These are phyloP conservation scores for Coemansia sp. DNA, from an alignment of 192 early-diverging fungal species.

Conservation along the genomic window DNA sequence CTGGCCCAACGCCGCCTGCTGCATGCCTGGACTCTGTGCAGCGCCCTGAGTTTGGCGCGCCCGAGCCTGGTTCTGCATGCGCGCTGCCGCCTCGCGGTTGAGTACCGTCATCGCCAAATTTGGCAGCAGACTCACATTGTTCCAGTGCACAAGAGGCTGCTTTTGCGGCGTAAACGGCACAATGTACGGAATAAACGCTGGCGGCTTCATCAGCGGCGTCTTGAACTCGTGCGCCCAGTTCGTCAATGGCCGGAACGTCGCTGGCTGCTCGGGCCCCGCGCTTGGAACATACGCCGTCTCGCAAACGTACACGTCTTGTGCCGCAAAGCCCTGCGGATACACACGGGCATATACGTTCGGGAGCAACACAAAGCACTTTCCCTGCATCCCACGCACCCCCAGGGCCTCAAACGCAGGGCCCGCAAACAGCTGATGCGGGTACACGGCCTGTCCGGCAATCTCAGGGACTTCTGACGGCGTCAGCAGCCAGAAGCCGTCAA, in stretches of 20 bases:
- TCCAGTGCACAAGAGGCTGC: slow-evolving; percentile 33
- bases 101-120: slow-evolving; percentile 39
- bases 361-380: slow-evolving; percentile 48
- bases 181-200: slow-evolving; percentile 45
- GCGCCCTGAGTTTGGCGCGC: not conserved
- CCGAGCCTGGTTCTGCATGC: slow-evolving; percentile 21
- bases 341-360: slow-evolving; percentile 47
- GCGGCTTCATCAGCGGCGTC: slow-evolving; percentile 47
- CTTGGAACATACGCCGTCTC: slow-evolving; percentile 38
- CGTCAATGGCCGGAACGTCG: slow-evolving; percentile 24
- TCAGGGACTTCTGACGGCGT: slow-evolving; percentile 53
- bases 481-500: slow-evolving; percentile 52
- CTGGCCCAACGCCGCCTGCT: not conserved
- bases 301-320: slow-evolving; percentile 47
- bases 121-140: slow-evolving; percentile 32
- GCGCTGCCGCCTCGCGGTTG: slow-evolving; percentile 42
- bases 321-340: slow-evolving; percentile 43
- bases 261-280: slow-evolving; percentile 11
- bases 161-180: slow-evolving; percentile 34
- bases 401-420: slow-evolving; percentile 38
- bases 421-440: slow-evolving; percentile 52
- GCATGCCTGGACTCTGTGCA: slow-evolving; percentile 1
- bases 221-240: slow-evolving; percentile 55
- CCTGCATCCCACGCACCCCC: slow-evolving; percentile 44
- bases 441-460: slow-evolving; percentile 39